These are phyloP conservation scores for Dryas drummondii DNA, from an alignment of 306 rosid genomes.

Conservation along the genomic window DNA sequence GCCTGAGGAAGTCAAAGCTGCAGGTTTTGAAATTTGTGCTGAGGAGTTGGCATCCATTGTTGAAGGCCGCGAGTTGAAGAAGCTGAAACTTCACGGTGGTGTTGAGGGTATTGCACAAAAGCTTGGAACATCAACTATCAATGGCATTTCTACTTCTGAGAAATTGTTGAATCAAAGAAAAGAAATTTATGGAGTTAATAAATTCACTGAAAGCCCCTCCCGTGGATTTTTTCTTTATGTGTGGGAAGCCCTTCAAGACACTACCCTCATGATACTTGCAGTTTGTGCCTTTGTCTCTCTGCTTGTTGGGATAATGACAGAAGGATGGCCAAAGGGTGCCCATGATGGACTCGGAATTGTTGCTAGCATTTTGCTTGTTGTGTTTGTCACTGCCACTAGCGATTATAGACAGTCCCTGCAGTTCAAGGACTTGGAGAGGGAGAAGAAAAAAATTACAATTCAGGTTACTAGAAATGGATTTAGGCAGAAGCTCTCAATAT, in stretches of 20 bases:
- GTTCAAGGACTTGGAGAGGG: conserved; percentile 94
- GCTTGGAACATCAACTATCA: conserved; percentile 53
- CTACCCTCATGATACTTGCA: conserved; percentile 89
- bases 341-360: conserved; percentile 98
- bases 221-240: conserved; percentile 83
- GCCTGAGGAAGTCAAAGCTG: conserved; percentile 82
- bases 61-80: conserved; percentile 87
- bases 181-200: conserved; percentile 78
- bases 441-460: conserved; percentile 83
- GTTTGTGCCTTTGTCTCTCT: conserved; percentile 80
- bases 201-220: conserved; percentile 74
- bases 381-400: conserved; percentile 90
- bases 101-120: conserved; percentile 63
- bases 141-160: conserved; percentile 73
- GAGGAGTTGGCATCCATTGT: conserved; percentile 78
- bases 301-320: conserved; percentile 75
- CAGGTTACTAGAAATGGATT: conserved; percentile 79
- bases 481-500: conserved; percentile 92
- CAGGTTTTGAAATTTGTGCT: conserved; percentile 83
- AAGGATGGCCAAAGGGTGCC: conserved; percentile 99
- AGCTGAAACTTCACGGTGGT: conserved; percentile 70
- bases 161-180: conserved; percentile 58
- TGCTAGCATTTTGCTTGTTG: conserved; percentile 97
- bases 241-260: conserved; percentile 99
- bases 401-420: conserved; percentile 94